Conservation (phyloP, 495 filamentous ascomycete species). For the Rostrohypoxylon terebratum region DNA sequence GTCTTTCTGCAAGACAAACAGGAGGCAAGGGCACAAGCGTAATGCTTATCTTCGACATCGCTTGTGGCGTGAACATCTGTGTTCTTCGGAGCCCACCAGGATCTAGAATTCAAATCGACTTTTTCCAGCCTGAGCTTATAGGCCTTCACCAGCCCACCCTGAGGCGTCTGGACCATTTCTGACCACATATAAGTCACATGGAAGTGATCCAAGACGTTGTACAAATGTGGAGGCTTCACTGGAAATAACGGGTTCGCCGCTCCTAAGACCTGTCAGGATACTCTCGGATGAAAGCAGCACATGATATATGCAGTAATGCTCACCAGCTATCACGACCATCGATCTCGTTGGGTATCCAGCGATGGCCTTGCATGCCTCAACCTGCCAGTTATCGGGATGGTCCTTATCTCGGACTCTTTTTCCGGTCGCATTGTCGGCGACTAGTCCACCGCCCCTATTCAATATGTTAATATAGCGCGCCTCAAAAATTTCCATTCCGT, state of each 20-base stretch:
- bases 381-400: conserved; percentile 52
- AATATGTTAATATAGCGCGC: neutral
- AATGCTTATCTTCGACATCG: conserved; percentile 29
- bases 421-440: conserved; percentile 52
- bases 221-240: conserved; percentile 69
- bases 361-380: conserved; percentile 52
- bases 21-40: conserved; percentile 17
- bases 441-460: conserved; percentile 64
- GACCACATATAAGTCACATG: conserved; percentile 78
- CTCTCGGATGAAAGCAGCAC: neutral
- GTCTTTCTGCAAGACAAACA: conserved; percentile 44
- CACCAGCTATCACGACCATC: conserved; percentile 71
- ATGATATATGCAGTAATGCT: conserved; percentile 20
- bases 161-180: conserved; percentile 58
- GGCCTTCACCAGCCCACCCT: conserved; percentile 52
- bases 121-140: conserved; percentile 79
- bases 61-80: conserved; percentile 14
- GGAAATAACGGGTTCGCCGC: conserved; percentile 63
- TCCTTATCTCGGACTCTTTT: conserved; percentile 58
- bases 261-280: conserved; percentile 55
- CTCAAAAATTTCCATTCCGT: neutral
- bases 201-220: conserved; percentile 80
- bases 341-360: conserved; percentile 53
- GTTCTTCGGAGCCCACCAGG: conserved; percentile 73
- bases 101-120: conserved; percentile 64